These are phyloP conservation scores for Claviceps humidiphila DNA, from an alignment of 2,329 filamentous ascomycete species.

Conservation along the genomic window DNA sequence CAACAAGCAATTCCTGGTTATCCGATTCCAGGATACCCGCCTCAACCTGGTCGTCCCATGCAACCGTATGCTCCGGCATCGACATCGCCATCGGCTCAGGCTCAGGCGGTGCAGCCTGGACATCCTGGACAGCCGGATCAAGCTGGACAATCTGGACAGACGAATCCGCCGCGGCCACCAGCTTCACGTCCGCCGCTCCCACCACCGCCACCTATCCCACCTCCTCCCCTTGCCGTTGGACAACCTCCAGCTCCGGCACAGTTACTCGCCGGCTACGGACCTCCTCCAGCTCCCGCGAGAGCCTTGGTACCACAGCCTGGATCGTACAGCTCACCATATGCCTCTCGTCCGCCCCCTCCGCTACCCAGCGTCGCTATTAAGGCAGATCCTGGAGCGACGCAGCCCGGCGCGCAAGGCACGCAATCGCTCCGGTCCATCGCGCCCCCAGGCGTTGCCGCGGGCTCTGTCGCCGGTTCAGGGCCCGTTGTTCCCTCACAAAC, in stretches of 20 bases:
- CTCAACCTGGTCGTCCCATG: constrained; percentile 18
- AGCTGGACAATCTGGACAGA: constrained; percentile 14
- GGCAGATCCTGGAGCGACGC: constrained; percentile 14
- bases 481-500: constrained; percentile 7
- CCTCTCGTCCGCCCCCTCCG: constrained; percentile 21
- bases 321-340: constrained; percentile 25
- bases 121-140: constrained; percentile 12
- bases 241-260: constrained; percentile 22
- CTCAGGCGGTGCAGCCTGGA: constrained; percentile 13
- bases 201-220: not conserved
- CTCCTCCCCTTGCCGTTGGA: constrained; percentile 6
- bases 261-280: constrained; percentile 20
- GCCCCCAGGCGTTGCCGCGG: not conserved
- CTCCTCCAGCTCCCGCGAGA: constrained; percentile 22
- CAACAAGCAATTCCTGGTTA: constrained; percentile 21
- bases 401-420: constrained; percentile 6
- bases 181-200: not conserved
- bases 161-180: constrained; percentile 6
- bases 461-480: constrained; percentile 1
- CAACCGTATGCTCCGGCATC: constrained; percentile 14
- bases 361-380: constrained; percentile 15
- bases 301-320: constrained; percentile 19
- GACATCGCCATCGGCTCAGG: not conserved
- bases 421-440: constrained; percentile 8
- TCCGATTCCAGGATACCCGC: constrained; percentile 20